phyloP scores from a whole-genome alignment of 805 yeast species.

The Saccharomycopsis oosterbeekiorum region DNA sequence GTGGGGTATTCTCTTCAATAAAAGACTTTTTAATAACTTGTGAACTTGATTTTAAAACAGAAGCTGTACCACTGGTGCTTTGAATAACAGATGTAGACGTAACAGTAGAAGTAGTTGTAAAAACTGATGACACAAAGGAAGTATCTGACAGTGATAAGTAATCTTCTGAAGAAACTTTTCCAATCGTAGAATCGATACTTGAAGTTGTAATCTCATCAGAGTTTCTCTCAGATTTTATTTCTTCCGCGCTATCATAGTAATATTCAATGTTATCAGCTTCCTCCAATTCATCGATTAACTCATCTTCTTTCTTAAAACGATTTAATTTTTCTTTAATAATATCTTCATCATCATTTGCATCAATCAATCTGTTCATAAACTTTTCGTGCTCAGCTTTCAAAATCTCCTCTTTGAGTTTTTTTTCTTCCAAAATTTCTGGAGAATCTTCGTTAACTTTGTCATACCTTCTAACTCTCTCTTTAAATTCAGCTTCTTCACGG shows the following conservation, averaged over 20 bases:
- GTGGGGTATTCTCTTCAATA: too few species aligned
- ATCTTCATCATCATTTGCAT: slow-evolving; percentile 44
- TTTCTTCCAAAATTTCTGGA: not conserved
- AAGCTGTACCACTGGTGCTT: too few species aligned
- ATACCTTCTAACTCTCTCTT: slow-evolving; percentile 19
- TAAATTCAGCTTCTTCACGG: slow-evolving; percentile 37
- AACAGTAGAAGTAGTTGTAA: too few species aligned
- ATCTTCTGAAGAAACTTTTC: not conserved
- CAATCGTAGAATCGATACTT: not conserved
- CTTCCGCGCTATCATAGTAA: slow-evolving; percentile 5
- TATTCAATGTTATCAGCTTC: slow-evolving; percentile 4
- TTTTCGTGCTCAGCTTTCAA: slow-evolving; percentile 26
- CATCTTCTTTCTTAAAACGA: slow-evolving; percentile 25
- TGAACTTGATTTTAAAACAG: too few species aligned
- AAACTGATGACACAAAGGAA: too few species aligned
- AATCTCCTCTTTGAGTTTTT: slow-evolving; percentile 10
- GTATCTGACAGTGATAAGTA: not conserved
- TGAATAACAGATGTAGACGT: too few species aligned
- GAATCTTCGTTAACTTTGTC: slow-evolving; percentile 27
- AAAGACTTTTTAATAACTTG: too few species aligned
- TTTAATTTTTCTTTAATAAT: slow-evolving; percentile 28
- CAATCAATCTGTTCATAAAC: slow-evolving; percentile 37
- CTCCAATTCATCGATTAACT: slow-evolving; percentile 30
- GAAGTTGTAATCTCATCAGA: not conserved
- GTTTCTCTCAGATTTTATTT: not conserved